Evolutionary conservation across 169 alveolate genomes (phyloP), one percentile per base, ranked within the genome.

Genomic region (Plasmodium coatneyi): DNA sequence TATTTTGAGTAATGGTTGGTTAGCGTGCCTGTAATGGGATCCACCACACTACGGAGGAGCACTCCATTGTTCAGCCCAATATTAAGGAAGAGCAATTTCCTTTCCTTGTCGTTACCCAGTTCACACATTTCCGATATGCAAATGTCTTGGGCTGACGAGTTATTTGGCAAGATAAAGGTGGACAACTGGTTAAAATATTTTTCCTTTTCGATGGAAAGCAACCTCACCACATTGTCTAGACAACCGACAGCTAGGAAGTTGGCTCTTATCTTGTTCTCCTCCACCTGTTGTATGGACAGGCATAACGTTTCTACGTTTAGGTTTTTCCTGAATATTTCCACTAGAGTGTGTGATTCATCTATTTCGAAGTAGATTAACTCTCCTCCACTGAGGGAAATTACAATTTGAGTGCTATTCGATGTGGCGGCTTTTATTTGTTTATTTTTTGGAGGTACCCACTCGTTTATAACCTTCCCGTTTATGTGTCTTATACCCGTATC

Each of bases 21-120:
- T n/a, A 98, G 97, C n/a, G 98, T 96, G 10, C 99, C 99, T 5
- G 99, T 96, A 3, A 98, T 95, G 25, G 97, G 84, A 93, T 99
- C 99, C 22, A 99, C 97, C 19, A 96, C 96, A 78, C 99, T 97
- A 82, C 99, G 97, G 1, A 99, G 95, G 93, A 99, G 95, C 14
- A 99, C 98, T 0, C 99, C 99, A 83, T 98, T 99, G 32, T 96
- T 97, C 82, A 99, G 96, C 5, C 99, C 99, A n/a, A 99, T 98
- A 80, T 97, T 98, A 92, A 98, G 93, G 92, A 89, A 98, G 46
- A 98, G 34, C 39, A 66, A 71, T 52, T 52, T 87, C 5, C 83
- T 54, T 10, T 79, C 95, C 36, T 60, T 76, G 7, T 60, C 74
- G 60, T 83, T 84, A 9, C 92, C 93, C 39, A 81, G 43, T 28